Evolutionary conservation across 2,329 filamentous ascomycete species (phyloP), one percentile per base, ranked within the genome.

Genomic region (Penicillium sp.): DNA sequence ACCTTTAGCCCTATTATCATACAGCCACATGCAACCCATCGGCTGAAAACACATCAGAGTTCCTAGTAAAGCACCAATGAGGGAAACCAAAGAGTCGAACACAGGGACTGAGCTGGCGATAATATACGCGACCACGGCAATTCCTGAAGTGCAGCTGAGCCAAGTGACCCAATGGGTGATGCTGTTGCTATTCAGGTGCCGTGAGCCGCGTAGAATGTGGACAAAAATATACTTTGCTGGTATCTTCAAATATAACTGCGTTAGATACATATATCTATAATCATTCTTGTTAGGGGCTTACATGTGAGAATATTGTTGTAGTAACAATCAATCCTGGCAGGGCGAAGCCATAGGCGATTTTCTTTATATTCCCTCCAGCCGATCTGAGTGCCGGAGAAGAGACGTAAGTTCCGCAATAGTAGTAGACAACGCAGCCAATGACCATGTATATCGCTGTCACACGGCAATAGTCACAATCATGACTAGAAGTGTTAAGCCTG

Each of bases 381-480:
- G 37, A 40, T n/a, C 37, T 17, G 17, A 40, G 37, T 40, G 37
- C 37, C 17, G 37, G 37, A 40, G 37, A 40, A 40, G 37, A 40
- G 37, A 40, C 37, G 15, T 40, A n/a, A 40, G 37, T n/a, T 7
- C 37, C 37, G 6, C 37, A 40, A 6, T 40, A 40, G 17, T 40
- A 40, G 37, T 40, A 40, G 17, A 40, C 37, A 40, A 40, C 37
- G 17, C 37, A 40, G 8, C 37, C 37, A n/a, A 40, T 40, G 4
- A 19, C 37, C 17, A 40, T 40, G 17, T 40, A 40, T 40, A 40
- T 40, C 17, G 37, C 37, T 40, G 37, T 40, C 6, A 40, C 37
- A 68, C 62, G 2, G 61, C 67, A 3, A 65, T 67, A 0, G 69
- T 68, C 49, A 75, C 70, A 45, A 74, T 61, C 59, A 79, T 60